Base-by-base conservation (phyloP, 169 alveolate species). In the Eimeria zaria region DNA sequence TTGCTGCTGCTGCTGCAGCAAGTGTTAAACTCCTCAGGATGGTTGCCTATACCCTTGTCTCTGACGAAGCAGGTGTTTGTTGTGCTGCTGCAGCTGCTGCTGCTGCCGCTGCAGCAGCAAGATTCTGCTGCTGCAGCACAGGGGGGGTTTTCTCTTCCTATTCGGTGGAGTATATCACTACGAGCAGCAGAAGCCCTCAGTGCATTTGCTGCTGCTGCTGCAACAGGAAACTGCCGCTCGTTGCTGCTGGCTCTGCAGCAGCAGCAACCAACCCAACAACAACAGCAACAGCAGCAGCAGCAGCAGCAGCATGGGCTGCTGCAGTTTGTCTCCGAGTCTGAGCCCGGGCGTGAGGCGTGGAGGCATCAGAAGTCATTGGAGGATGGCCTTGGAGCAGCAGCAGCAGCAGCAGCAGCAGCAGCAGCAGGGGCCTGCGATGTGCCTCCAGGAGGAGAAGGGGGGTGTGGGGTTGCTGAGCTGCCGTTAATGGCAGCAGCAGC, bases 21-120 rank as follows among this genome's bases (percentile, higher is more conserved):
- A 39, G 60, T 83, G 14, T 51, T 80, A 11, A 27, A 12, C 0
- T 46, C 89, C 9, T 46, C 64, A 22, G 89, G 89, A 24, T 80
- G 64, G 64, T 67, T 67, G 8, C 36, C 89, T 16, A 80, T 80
- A 7, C 41, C 89, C 36, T 55, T 80, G 36, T 80, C 89, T 22
- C 69, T 80, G 18, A 80, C 89, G 46, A 80, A 80, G 89, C 89
- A 80, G 46, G 89, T 80, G 24, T 48, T 80, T 80, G 89, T 80
- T 20, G 89, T 80, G 69, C 51, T 80, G 89, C 89, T 80, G 89
- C 89, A 80, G 89, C 71, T 51, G 69, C 71, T 80, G 89, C 69
- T 80, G 89, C 89, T 80, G 89, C 89, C 89, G 71, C 89, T 80
- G 87, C 87, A 76, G 87, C 87, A 18, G 87, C 62, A 76, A 62